Conservation (phyloP, 495 filamentous ascomycete species). For the Xylaria longipes region DNA sequence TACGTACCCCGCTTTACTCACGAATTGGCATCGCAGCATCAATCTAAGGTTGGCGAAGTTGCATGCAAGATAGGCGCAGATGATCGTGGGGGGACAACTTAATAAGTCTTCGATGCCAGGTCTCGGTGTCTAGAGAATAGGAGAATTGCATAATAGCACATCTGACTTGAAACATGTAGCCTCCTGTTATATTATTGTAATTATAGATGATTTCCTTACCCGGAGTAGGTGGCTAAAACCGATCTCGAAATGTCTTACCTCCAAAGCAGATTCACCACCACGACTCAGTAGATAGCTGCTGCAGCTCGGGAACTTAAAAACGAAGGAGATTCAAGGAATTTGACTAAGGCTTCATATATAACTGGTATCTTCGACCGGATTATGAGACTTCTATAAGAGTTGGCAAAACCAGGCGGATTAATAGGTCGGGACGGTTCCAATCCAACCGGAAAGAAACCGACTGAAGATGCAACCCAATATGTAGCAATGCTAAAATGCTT, state of each 20-base stretch:
- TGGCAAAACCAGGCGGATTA: background rate
- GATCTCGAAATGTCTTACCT: too few species aligned
- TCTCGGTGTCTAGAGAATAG: background rate
- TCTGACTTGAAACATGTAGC: background rate
- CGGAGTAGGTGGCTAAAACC: too few species aligned
- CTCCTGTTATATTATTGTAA: background rate
- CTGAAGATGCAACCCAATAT: background rate
- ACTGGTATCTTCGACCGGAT: background rate
- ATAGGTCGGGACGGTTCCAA: background rate
- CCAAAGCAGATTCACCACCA: too few species aligned
- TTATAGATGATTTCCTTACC: too few species aligned
- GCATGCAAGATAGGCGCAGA: background rate
- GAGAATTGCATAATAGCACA: too few species aligned
- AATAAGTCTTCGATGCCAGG: background rate
- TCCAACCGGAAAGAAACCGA: background rate
- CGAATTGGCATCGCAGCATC: background rate
- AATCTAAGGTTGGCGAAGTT: background rate
- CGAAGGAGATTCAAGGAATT: too few species aligned
- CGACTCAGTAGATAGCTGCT: too few species aligned
- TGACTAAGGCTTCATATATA: too few species aligned
- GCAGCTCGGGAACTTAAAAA: too few species aligned
- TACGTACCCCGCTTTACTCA: background rate
- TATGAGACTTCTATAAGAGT: background rate
- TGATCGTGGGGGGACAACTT: background rate
- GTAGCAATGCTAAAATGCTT: background rate